A percentile compares a stretch with the other conserved stretches of the same genome.
These are phyloP conservation scores for Ascochyta rabiei DNA, from an alignment of 2,329 filamentous ascomycete genomes.

Conservation along the genomic window DNA sequence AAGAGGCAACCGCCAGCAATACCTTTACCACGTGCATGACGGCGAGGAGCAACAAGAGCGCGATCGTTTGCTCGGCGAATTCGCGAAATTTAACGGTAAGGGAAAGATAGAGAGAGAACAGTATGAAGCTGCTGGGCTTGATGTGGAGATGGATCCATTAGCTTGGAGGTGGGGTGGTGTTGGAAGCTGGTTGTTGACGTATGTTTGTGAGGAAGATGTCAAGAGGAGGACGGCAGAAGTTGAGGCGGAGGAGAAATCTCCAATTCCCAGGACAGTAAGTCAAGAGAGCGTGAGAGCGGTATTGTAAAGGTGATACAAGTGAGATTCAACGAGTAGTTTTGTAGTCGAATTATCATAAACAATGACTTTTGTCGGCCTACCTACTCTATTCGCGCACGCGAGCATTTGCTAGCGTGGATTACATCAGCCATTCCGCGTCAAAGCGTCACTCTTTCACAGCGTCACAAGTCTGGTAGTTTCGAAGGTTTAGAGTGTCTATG, in stretches of 20 bases:
- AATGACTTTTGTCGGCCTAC: too few species aligned
- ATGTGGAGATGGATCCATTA: slow-evolving; percentile 40
- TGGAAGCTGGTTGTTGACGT: slow-evolving; percentile 45
- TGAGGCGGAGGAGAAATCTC: slow-evolving; percentile 11
- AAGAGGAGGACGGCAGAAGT: slow-evolving; percentile 36
- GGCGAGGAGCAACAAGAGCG: slow-evolving; percentile 62
- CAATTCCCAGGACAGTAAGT: not conserved
- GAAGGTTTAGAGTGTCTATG: not conserved
- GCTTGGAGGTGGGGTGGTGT: slow-evolving; percentile 47
- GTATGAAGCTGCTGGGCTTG: slow-evolving; percentile 28
- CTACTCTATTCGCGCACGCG: not conserved
- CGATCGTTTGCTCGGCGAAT: slow-evolving; percentile 48
- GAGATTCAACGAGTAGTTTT: too few species aligned
- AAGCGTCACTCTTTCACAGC: not conserved
- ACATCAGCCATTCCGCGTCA: not conserved
- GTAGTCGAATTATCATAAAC: too few species aligned
- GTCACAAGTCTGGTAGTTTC: not conserved
- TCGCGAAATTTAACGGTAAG: slow-evolving; percentile 38
- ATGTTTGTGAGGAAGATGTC: slow-evolving; percentile 44
- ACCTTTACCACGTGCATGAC: slow-evolving; percentile 66
- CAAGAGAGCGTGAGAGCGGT: slow-evolving; percentile 26
- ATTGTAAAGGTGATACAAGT: slow-evolving; percentile 11
- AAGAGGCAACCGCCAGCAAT: slow-evolving; percentile 66
- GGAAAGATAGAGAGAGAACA: slow-evolving; percentile 26
- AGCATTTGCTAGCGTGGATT: not conserved